phyloP scores from a whole-genome alignment of 2,329 filamentous ascomycete genomes.

The Pseudogymnoascus sp. region DNA sequence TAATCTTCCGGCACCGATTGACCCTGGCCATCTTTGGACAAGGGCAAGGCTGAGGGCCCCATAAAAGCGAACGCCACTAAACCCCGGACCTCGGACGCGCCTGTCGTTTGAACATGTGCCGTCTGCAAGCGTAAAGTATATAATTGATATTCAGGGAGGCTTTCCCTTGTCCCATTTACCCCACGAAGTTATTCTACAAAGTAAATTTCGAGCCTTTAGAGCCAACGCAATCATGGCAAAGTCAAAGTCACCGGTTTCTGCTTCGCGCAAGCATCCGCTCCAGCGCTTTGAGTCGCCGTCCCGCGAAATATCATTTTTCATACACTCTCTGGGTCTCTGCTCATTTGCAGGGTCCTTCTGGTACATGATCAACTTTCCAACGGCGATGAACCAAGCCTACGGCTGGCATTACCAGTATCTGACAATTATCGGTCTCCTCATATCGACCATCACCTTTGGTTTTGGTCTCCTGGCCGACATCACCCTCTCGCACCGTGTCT shows the following conservation, averaged over 20 bases:
- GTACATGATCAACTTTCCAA: constrained; percentile 44
- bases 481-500: constrained; percentile 49
- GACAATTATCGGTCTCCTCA: constrained; percentile 62
- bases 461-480: constrained; percentile 59
- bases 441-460: constrained; percentile 54
- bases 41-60: constrained; percentile 3
- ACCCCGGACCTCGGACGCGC: background rate
- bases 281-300: constrained; percentile 62
- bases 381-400: constrained; percentile 49
- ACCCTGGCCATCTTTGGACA: background rate
- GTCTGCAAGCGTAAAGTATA: background rate
- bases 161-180: background rate
- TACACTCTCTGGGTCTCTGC: constrained; percentile 50
- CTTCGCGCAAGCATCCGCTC: constrained; percentile 44
- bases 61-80: background rate
- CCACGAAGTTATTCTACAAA: background rate
- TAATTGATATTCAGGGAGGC: background rate
- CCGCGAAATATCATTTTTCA: constrained; percentile 51
- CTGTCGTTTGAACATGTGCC: constrained; percentile 7
- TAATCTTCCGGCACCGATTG: background rate
- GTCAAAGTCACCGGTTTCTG: constrained; percentile 13
- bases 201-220: background rate
- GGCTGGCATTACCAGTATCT: constrained; percentile 66
- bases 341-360: constrained; percentile 49
- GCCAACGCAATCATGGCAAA: constrained; percentile 16